Evolutionary conservation across 2,329 filamentous ascomycete genomes (phyloP), one percentile per base, ranked within the genome.

Genomic region (Malbranchea cinnamomea): DNA sequence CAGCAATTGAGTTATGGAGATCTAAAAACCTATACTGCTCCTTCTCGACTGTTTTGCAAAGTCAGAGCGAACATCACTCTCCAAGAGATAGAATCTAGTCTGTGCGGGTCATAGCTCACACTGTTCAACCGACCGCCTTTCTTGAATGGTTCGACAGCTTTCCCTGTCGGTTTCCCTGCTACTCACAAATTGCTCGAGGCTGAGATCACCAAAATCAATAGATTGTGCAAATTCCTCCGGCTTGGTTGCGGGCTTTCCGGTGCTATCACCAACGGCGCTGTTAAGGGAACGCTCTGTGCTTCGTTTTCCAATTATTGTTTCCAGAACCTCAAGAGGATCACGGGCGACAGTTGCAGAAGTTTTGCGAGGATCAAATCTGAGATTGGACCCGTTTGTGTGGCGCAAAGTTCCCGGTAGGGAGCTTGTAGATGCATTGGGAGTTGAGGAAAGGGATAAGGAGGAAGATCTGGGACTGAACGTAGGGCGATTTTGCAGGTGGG

Each of bases 21-120:
- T 91, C 83, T 53, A 94, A 78, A 44, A 92, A 92, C 46, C 78
- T 85, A 46, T 77, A 65, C 52, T 78, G 81, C 41, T 93, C 82
- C 40, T 68, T 69, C 52, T 89, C 78, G 30, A 20, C 15, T 33
- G 26, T 28, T 12, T 9, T 20, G 13, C 9, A 20, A n/a, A 17
- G 22, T 19, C 17, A 17, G n/a, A 5, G 13, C 16, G 16, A 10
- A 10, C 9, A 22, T 22, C 20, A 22, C 10, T n/a, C n/a, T n/a
- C 7, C 4, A 15, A 12, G 10, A 27, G 31, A 10, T 19, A 4
- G 1, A n/a, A 19, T 7, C 12, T 19, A 6, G 15, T 6, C 11
- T 7, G 17, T 12, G n/a, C 30, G 23, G 7, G 27, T 15, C 40
- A 38, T 43, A 40, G 42, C 74, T 43, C 65, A 83, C 78, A 83